A percentile compares a stretch with the other conserved stretches of the same genome.
These are phyloP conservation scores for Neckera pumila DNA, from an alignment of 225 moss, liverwort and hornwort species.

Conservation along the genomic window DNA sequence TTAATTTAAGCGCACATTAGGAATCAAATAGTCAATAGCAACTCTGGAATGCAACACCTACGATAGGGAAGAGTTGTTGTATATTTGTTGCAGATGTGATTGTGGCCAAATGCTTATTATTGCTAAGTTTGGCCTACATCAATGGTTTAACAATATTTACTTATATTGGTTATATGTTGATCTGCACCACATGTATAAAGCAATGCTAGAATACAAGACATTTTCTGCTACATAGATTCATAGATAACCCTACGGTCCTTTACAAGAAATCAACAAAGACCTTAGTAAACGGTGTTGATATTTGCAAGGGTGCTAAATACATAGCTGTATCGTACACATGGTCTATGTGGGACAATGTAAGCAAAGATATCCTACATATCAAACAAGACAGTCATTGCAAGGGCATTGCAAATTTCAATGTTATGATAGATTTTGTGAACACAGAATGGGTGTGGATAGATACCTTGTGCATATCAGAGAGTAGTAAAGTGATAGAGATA, in stretches of 20 bases:
- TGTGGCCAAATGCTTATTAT: neutral
- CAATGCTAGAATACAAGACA: neutral
- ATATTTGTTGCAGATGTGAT: neutral
- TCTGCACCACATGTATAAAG: neutral
- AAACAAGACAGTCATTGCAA: neutral
- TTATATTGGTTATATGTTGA: neutral
- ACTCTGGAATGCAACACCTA: no score
- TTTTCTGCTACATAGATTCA: neutral
- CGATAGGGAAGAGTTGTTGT: neutral
- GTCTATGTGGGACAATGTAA: neutral
- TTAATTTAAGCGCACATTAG: no score
- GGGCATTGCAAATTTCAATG: neutral
- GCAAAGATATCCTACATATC: neutral
- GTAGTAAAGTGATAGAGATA: neutral
- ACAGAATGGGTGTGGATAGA: neutral
- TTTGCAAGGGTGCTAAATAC: neutral
- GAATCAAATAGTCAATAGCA: no score
- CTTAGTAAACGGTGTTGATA: neutral
- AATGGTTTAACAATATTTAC: neutral
- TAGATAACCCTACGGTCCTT: neutral
- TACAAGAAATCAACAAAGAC: neutral
- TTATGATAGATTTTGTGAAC: neutral
- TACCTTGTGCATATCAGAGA: neutral
- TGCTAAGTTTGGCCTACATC: neutral
- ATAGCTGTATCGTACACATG: neutral